phyloP scores from a whole-genome alignment of 108 stramenopile genomes.

The Craspedostauros australis region DNA sequence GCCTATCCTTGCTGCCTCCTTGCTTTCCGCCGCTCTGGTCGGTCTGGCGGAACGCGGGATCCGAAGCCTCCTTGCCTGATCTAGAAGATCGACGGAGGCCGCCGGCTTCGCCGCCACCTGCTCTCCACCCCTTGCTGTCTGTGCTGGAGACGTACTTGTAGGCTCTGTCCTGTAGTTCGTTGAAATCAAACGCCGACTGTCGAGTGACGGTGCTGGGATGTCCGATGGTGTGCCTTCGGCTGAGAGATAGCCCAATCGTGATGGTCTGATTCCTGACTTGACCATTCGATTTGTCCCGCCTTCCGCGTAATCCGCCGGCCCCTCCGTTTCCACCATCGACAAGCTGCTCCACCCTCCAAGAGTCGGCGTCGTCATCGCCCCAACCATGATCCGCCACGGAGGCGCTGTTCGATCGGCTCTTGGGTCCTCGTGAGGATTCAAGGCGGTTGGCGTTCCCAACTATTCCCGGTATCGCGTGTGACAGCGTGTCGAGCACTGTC shows the following conservation, averaged over 20 bases:
- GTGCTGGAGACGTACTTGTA: slow-evolving; percentile 87
- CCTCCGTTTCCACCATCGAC: not conserved
- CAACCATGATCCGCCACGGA: too few relatives aligned
- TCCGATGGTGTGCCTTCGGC: slow-evolving; percentile 51
- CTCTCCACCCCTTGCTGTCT: slow-evolving; percentile 72
- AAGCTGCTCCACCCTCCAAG: too few relatives aligned
- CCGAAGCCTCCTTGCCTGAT: not conserved
- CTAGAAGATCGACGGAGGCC: too few relatives aligned
- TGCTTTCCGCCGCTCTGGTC: not conserved
- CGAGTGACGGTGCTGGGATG: slow-evolving; percentile 83
- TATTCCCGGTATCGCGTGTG: slow-evolving; percentile 20
- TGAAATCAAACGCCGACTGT: slow-evolving; percentile 87
- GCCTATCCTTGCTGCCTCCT: not conserved
- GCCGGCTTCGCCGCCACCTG: slow-evolving; percentile 80
- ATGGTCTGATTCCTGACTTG: slow-evolving; percentile 35
- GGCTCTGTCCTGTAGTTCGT: slow-evolving; percentile 84
- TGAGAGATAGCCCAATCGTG: slow-evolving; percentile 72
- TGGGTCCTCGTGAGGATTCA: too few relatives aligned
- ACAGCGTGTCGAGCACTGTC: slow-evolving; percentile 35
- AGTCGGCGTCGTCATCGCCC: too few relatives aligned
- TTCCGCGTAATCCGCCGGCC: slow-evolving; percentile 1
- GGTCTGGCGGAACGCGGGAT: too few relatives aligned
- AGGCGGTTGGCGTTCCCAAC: not conserved
- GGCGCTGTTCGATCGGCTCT: too few relatives aligned
- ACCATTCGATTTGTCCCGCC: too few relatives aligned